Evolutionary conservation across 306 rosid species (phyloP), one percentile per base, ranked within the genome.

Genomic region (Myrica gale): DNA sequence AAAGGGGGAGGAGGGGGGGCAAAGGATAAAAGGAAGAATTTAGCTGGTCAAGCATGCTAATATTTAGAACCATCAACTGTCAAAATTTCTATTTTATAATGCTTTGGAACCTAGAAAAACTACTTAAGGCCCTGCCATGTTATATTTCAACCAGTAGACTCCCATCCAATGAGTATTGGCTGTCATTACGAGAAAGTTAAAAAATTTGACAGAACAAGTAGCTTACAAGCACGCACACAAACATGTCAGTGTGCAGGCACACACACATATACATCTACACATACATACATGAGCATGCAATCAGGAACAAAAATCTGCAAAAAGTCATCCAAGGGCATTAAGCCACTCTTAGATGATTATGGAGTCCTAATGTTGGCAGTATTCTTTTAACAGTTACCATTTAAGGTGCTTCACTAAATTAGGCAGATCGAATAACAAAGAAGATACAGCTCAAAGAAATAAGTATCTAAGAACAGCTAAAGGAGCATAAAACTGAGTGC

Each of bases 401-500:
- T 69, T 48, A 23, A 46, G 42, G 47, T 2, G 21, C 55, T 9
- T 13, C 20, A 13, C 15, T 4, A 26, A 69, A 10, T 45, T 20
- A 46, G 21, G 56, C 11, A 5, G 23, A 69, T 69, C 20, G 4
- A 23, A 20, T 13, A 3, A 10, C 9, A 45, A 20, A 45, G 54
- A 56, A 21, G n/a, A 21, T 13, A 21, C 23, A 9, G 73, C 17
- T 11, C 20, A n/a, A 69, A 46, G 42, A 46, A 19, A 20, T 54
- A 50, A 32, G 19, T 19, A 60, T 46, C 61, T 69, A 58, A 21
- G 17, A 42, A 67, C 65, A 53, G 68, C 39, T 57, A 46, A 63
- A 73, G 50, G 66, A 85, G 61, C 74, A 76, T 65, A 71, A 48
- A 70, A 68, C 67, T 56, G 69, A 26, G 13, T 47, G 47, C 82